Conservation (phyloP, 345 rosid genomes). For the Acer yangbiense region DNA sequence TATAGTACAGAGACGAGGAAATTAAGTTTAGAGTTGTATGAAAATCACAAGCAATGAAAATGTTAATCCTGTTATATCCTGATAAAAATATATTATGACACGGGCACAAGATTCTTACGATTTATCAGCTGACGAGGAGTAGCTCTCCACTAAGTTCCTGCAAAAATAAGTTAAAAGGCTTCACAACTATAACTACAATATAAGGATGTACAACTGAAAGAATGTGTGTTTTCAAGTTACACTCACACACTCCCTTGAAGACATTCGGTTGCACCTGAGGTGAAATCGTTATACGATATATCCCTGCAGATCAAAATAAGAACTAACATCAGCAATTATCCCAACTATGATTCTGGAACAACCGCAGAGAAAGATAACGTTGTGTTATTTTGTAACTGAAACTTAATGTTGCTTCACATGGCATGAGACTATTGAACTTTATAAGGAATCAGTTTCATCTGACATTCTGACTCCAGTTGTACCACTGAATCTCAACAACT, state of each 20-base stretch:
- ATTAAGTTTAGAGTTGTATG: neutral
- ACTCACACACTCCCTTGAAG: constrained; percentile 70
- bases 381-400: neutral
- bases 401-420: neutral
- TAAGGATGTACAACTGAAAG: neutral
- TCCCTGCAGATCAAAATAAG: constrained; percentile 54
- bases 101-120: constrained; percentile 48
- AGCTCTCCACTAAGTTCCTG: constrained; percentile 90
- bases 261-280: constrained; percentile 62
- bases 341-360: neutral
- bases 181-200: constrained; percentile 10
- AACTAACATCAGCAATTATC: neutral
- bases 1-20: neutral
- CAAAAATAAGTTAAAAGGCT: constrained; percentile 8
- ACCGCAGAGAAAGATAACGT: neutral
- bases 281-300: constrained; percentile 76
- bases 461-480: neutral
- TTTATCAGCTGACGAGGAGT: constrained; percentile 36
- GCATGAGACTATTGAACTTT: neutral
- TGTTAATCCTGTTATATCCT: neutral
- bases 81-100: neutral
- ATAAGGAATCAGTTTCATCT: neutral
- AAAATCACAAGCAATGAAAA: neutral
- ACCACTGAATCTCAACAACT: neutral
- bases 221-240: constrained; percentile 8